These are phyloP conservation scores for Biscogniauxia sp. DNA, from an alignment of 2,329 filamentous ascomycete species.

Conservation along the genomic window DNA sequence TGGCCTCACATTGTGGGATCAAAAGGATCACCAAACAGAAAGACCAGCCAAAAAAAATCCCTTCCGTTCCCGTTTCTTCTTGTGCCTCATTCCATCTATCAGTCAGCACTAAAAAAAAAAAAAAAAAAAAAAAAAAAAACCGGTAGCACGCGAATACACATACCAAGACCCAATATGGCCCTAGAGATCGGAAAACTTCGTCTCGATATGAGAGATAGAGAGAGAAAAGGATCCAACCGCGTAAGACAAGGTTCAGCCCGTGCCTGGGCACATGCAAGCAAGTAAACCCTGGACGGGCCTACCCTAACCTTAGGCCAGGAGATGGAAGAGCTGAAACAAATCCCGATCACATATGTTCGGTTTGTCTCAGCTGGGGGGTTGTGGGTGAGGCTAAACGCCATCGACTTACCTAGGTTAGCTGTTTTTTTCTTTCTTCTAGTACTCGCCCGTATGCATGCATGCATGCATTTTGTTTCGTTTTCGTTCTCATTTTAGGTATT, in stretches of 20 bases:
- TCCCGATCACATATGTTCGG: background rate
- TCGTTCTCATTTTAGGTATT: too few relatives aligned
- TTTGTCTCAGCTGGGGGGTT: background rate
- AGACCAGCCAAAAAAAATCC: background rate
- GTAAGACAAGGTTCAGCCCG: background rate
- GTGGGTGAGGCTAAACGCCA: background rate
- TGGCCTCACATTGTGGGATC: background rate
- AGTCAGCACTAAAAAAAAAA: background rate
- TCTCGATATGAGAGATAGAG: background rate
- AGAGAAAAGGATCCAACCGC: background rate
- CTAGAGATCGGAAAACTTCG: background rate
- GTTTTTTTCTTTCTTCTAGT: background rate
- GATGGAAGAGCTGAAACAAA: background rate
- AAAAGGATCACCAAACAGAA: background rate
- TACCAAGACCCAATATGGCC: background rate
- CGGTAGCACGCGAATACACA: background rate
- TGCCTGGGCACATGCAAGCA: background rate
- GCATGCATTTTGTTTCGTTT: background rate
- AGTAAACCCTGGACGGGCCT: too few relatives aligned
- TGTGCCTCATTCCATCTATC: background rate
- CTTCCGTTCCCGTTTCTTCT: background rate
- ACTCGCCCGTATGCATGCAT: background rate
- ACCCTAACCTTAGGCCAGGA: too few relatives aligned
- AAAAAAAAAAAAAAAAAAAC: background rate
- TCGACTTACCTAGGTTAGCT: too few relatives aligned